Evolutionary conservation across 2,329 filamentous ascomycete species (phyloP).

Genomic region (Ophiognomonia clavigignenti-juglandacearum): DNA sequence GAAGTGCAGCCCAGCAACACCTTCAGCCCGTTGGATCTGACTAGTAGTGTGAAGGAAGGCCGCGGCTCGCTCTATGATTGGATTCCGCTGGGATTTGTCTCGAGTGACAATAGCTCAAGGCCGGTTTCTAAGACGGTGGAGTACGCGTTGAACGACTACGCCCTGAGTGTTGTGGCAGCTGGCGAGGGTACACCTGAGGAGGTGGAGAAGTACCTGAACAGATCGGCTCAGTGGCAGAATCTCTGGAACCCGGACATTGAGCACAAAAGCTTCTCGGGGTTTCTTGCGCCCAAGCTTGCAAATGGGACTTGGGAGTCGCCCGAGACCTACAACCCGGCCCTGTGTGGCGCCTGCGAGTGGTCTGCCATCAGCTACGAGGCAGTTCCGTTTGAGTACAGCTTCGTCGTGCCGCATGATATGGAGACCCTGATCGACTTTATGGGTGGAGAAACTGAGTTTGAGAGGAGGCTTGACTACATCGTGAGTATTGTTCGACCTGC

Average conservation of each 20-base stretch:
- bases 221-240: slow-evolving; percentile 55
- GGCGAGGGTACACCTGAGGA: slow-evolving; percentile 44
- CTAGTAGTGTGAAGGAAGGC: slow-evolving; percentile 56
- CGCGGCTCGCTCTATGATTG: slow-evolving; percentile 61
- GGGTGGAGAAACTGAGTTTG: slow-evolving; percentile 46
- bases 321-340: slow-evolving; percentile 40
- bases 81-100: slow-evolving; percentile 52
- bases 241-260: slow-evolving; percentile 50
- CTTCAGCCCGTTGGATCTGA: slow-evolving; percentile 50
- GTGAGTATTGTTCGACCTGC: slow-evolving; percentile 33
- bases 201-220: slow-evolving; percentile 44
- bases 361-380: slow-evolving; percentile 48
- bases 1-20: slow-evolving; percentile 67
- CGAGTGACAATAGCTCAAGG: slow-evolving; percentile 41
- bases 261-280: slow-evolving; percentile 45
- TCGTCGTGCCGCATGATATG: slow-evolving; percentile 56
- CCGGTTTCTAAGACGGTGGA: slow-evolving; percentile 52
- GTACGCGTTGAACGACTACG: slow-evolving; percentile 56
- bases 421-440: slow-evolving; percentile 42
- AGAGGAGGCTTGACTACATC: slow-evolving; percentile 38
- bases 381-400: slow-evolving; percentile 44
- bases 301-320: slow-evolving; percentile 39
- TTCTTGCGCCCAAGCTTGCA: slow-evolving; percentile 48
- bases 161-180: slow-evolving; percentile 47
- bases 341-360: slow-evolving; percentile 53